phyloP scores from a whole-genome alignment of 129 eudicot genomes.

The Dittrichia graveolens region DNA sequence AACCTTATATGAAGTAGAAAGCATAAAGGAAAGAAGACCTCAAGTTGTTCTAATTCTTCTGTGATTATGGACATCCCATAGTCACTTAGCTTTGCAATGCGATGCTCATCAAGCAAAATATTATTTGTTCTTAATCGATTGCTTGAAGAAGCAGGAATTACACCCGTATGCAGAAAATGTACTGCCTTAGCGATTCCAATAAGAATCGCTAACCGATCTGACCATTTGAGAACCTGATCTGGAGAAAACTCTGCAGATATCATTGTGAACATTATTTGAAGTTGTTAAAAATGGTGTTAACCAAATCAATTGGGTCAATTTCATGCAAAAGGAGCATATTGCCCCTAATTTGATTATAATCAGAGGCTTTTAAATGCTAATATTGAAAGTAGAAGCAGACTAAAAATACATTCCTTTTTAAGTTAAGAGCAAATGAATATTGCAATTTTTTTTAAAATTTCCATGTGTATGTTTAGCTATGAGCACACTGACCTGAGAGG shows the following conservation, averaged over 20 bases:
- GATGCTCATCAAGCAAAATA: slow-evolving; percentile 80
- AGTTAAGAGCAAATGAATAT: background rate
- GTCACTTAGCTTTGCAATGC: slow-evolving; percentile 85
- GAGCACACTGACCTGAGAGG: slow-evolving; percentile 64
- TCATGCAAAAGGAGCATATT: background rate
- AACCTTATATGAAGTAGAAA: slow-evolving; percentile 10
- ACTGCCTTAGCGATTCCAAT: slow-evolving; percentile 88
- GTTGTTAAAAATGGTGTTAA: slow-evolving; percentile 1
- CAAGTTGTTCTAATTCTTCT: slow-evolving; percentile 65
- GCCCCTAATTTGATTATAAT: background rate
- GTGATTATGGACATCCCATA: slow-evolving; percentile 82
- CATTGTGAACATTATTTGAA: slow-evolving; percentile 22
- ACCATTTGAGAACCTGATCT: slow-evolving; percentile 66
- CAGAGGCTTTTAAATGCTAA: background rate
- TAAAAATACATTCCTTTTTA: background rate
- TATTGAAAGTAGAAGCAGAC: background rate
- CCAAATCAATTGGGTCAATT: background rate
- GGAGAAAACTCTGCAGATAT: slow-evolving; percentile 52
- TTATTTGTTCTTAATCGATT: slow-evolving; percentile 73
- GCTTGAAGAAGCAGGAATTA: slow-evolving; percentile 64
- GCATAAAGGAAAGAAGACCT: slow-evolving; percentile 34
- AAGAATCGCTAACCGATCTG: slow-evolving; percentile 73
- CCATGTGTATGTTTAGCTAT: slow-evolving; percentile 1
- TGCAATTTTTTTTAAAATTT: background rate
- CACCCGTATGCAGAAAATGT: slow-evolving; percentile 87